A percentile compares a stretch with the other conserved stretches of the same genome.
phyloP scores from a whole-genome alignment of 352 stramenopile species.

The Phytophthora parvispora region DNA sequence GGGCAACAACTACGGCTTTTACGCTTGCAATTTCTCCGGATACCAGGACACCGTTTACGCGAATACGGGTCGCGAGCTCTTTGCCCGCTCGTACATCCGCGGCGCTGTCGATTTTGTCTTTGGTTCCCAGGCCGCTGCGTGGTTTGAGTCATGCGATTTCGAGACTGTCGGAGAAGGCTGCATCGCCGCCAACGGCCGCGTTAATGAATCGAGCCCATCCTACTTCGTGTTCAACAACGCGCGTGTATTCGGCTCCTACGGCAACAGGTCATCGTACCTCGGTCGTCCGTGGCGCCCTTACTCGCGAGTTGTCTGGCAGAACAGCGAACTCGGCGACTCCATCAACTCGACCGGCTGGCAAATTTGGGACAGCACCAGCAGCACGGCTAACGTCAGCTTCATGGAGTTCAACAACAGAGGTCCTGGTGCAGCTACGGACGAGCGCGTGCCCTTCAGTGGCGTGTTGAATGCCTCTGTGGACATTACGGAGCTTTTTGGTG shows the following conservation, averaged over 20 bases:
- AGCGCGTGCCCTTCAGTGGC: slow-evolving; percentile 1
- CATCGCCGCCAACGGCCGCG: slow-evolving; percentile 12
- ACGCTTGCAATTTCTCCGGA: too few relatives aligned
- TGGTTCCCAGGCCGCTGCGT: too few relatives aligned
- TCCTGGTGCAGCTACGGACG: not conserved
- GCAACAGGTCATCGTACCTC: not conserved
- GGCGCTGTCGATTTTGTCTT: too few relatives aligned
- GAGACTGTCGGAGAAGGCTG: not conserved
- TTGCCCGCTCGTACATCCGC: too few relatives aligned
- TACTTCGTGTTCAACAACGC: slow-evolving; percentile 4
- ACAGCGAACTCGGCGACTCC: too few relatives aligned
- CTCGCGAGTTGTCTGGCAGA: not conserved
- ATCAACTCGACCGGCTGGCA: not conserved
- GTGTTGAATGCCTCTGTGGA: not conserved
- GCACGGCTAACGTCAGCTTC: not conserved
- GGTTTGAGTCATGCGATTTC: slow-evolving; percentile 8
- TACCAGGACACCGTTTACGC: too few relatives aligned
- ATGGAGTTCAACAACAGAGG: slow-evolving; percentile 1
- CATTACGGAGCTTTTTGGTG: not conserved
- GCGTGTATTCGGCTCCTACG: not conserved
- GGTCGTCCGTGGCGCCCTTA: not conserved
- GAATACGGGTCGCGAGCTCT: too few relatives aligned
- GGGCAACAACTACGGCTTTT: too few relatives aligned
- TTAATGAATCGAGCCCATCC: not conserved
- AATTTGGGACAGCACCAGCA: not conserved